Evolutionary conservation across 345 rosid genomes (phyloP).

Genomic region (Nasturtium officinale): DNA sequence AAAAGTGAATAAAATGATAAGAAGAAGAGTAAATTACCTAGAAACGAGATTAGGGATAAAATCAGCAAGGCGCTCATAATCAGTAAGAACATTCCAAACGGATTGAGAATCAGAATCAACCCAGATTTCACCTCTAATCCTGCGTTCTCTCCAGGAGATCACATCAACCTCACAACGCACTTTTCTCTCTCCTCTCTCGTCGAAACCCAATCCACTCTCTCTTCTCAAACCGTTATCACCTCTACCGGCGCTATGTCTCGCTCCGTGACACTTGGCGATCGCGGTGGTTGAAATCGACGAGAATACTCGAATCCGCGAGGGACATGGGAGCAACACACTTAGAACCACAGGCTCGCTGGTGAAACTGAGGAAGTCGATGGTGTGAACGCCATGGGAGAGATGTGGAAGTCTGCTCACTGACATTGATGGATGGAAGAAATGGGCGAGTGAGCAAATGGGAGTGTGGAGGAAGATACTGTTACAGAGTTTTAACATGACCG

Average conservation of each 20-base stretch:
- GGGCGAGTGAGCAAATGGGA: background rate
- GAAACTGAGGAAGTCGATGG: constrained; percentile 10
- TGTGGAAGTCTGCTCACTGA: constrained; percentile 36
- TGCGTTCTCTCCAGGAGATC: constrained; percentile 89
- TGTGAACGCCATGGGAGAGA: constrained; percentile 39
- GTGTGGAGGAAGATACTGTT: constrained; percentile 21
- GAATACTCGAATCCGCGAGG: constrained; percentile 28
- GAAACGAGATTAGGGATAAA: constrained; percentile 83
- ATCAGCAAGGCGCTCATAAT: constrained; percentile 94
- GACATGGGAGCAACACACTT: constrained; percentile 20
- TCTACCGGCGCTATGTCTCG: constrained; percentile 18
- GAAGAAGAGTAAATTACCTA: constrained; percentile 50
- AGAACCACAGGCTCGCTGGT: constrained; percentile 17
- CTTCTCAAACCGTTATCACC: constrained; percentile 23
- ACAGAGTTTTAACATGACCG: constrained; percentile 16
- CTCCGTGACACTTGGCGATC: constrained; percentile 31
- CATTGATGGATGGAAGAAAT: constrained; percentile 34
- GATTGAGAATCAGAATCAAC: constrained; percentile 69
- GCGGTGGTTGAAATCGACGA: constrained; percentile 22
- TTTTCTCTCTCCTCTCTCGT: constrained; percentile 52
- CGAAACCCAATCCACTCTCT: constrained; percentile 34
- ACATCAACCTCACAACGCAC: constrained; percentile 82
- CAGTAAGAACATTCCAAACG: constrained; percentile 88
- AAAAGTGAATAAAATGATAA: background rate
- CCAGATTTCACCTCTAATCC: constrained; percentile 64